phyloP scores from a whole-genome alignment of 805 yeast genomes.

The Yarrowia bubula region DNA sequence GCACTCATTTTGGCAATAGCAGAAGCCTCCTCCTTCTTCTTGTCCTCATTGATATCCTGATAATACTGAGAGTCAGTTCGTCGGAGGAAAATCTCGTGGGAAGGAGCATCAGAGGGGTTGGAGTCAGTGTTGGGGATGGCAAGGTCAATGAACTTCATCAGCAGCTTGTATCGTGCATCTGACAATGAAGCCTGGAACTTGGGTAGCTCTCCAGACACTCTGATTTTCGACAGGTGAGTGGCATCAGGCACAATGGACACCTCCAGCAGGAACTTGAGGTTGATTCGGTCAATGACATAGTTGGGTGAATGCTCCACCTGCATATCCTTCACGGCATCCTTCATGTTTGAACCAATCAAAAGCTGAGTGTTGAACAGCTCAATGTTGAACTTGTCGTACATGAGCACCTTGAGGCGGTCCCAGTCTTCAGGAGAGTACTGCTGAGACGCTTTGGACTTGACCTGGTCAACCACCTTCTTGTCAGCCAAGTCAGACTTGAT shows the following conservation, averaged over 20 bases:
- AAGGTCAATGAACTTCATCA: conserved; percentile 72
- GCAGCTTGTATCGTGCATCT: conserved; percentile 85
- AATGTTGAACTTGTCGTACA: conserved; percentile 86
- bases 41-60: conserved; percentile 1
- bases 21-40: neutral
- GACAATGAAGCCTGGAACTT: conserved; percentile 66
- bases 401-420: conserved; percentile 66
- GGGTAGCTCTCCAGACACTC: conserved; percentile 76
- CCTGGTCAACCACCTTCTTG: conserved; percentile 61
- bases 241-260: conserved; percentile 84
- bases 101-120: conserved; percentile 39
- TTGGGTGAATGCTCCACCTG: conserved; percentile 45
- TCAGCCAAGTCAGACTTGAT: conserved; percentile 78
- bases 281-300: conserved; percentile 70
- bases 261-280: conserved; percentile 71
- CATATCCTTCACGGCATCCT: conserved; percentile 71
- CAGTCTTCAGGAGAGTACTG: conserved; percentile 67
- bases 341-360: conserved; percentile 77
- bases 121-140: conserved; percentile 58
- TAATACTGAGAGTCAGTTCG: conserved; percentile 8
- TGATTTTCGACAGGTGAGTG: conserved; percentile 65
- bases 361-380: conserved; percentile 82
- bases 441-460: conserved; percentile 56
- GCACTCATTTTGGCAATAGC: conserved; percentile 6
- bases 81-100: conserved; percentile 13